Evolutionary conservation across 441 rosid genomes (phyloP).

Genomic region (Hura crepitans): DNA sequence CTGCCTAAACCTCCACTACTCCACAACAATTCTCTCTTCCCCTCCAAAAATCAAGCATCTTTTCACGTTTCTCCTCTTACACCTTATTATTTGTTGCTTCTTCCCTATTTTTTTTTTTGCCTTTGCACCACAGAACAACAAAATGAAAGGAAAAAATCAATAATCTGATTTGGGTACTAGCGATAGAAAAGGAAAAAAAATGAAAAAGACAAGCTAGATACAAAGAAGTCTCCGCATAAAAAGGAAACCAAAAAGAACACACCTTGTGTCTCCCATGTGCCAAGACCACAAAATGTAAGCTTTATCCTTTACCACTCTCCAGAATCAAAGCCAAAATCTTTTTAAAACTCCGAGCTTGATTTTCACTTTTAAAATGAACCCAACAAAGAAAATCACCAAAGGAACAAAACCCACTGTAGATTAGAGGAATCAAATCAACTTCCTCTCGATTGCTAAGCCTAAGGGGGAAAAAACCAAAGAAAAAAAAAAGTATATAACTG

Average conservation of each 20-base stretch:
- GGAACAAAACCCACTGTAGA: neutral
- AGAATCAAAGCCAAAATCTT: neutral
- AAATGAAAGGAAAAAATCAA: neutral
- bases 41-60: neutral
- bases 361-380: neutral
- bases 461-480: neutral
- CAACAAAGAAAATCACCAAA: neutral
- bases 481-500: neutral
- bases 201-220: neutral
- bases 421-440: too few relatives aligned
- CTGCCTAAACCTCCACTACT: conserved; percentile 12
- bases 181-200: too few relatives aligned
- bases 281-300: conserved; percentile 1
- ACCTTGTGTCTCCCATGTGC: conserved; percentile 18
- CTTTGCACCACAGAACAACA: neutral
- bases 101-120: neutral
- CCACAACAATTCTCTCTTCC: neutral
- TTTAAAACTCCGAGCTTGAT: neutral
- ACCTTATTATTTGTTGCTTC: neutral
- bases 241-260: conserved; percentile 13
- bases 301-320: neutral
- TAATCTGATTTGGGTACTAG: neutral
- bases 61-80: neutral
- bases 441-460: too few relatives aligned
- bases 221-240: neutral